A percentile compares a stretch with the other conserved stretches of the same genome.
Conservation (phyloP, 805 yeast genomes). For the Pichia californica region DNA sequence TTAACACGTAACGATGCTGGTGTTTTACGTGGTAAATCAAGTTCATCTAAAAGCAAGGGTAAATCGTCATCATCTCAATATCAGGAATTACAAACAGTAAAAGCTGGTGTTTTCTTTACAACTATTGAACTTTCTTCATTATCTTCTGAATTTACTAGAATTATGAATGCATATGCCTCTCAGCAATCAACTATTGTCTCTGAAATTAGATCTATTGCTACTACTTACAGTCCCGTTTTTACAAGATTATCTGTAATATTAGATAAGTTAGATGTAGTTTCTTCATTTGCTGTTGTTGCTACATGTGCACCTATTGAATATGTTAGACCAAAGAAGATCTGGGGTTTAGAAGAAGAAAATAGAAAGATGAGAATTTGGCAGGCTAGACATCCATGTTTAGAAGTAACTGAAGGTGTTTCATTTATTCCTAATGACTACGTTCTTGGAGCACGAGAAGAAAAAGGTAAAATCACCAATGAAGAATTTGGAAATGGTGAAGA, state of each 20-base stretch:
- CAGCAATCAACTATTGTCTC: slow-evolving; percentile 74
- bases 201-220: slow-evolving; percentile 74
- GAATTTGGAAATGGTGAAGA: slow-evolving; percentile 2
- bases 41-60: slow-evolving; percentile 7
- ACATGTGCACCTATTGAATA: slow-evolving; percentile 80
- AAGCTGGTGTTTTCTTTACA: slow-evolving; percentile 92
- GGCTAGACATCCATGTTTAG: slow-evolving; percentile 95
- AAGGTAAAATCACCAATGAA: neutral
- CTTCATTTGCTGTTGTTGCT: slow-evolving; percentile 78
- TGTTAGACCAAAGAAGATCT: slow-evolving; percentile 58
- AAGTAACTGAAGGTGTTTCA: slow-evolving; percentile 82
- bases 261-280: slow-evolving; percentile 76
- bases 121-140: slow-evolving; percentile 57
- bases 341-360: slow-evolving; percentile 38
- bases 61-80: slow-evolving; percentile 39
- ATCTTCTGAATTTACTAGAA: slow-evolving; percentile 50
- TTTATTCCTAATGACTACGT: slow-evolving; percentile 89
- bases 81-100: slow-evolving; percentile 81
- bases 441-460: slow-evolving; percentile 25
- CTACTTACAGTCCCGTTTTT: slow-evolving; percentile 76
- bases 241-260: slow-evolving; percentile 58
- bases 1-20: slow-evolving; percentile 86
- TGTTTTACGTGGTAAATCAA: slow-evolving; percentile 49
- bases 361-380: slow-evolving; percentile 52
- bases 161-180: slow-evolving; percentile 60